Evolutionary conservation across 2,329 filamentous ascomycete genomes (phyloP).

Genomic region (Daldinia eschscholtzii): DNA sequence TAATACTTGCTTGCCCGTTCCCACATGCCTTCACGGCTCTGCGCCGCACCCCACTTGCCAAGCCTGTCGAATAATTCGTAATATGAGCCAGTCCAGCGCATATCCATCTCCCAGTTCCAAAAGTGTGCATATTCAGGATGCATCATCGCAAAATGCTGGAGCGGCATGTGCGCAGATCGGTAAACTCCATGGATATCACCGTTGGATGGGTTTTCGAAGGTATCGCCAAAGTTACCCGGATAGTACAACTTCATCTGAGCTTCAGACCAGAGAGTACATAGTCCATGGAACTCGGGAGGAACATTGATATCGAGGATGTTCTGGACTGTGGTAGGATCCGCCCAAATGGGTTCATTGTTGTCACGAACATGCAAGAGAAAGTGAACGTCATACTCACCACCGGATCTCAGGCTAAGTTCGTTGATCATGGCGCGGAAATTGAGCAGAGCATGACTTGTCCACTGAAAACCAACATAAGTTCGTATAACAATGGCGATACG

Average conservation of each 20-base stretch:
- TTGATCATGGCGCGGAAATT: slow-evolving; percentile 86
- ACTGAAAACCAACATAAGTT: slow-evolving; percentile 83
- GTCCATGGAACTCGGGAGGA: slow-evolving; percentile 80
- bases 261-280: slow-evolving; percentile 88
- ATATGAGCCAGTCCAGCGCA: slow-evolving; percentile 73
- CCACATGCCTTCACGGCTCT: slow-evolving; percentile 80
- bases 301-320: slow-evolving; percentile 75
- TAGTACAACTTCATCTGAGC: slow-evolving; percentile 86
- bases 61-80: slow-evolving; percentile 81
- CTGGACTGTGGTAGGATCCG: slow-evolving; percentile 79
- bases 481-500: slow-evolving; percentile 83
- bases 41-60: slow-evolving; percentile 73
- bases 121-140: slow-evolving; percentile 75
- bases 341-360: slow-evolving; percentile 82
- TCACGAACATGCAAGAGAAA: slow-evolving; percentile 89
- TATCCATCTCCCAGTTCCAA: slow-evolving; percentile 80
- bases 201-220: slow-evolving; percentile 69
- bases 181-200: slow-evolving; percentile 77
- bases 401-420: slow-evolving; percentile 81
- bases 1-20: slow-evolving; percentile 83
- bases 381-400: slow-evolving; percentile 85
- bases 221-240: slow-evolving; percentile 75
- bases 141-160: slow-evolving; percentile 73
- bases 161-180: slow-evolving; percentile 71
- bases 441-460: slow-evolving; percentile 81